Evolutionary conservation across 192 early-diverging fungal species (phyloP).

Genomic region (Coemansia sp.): DNA sequence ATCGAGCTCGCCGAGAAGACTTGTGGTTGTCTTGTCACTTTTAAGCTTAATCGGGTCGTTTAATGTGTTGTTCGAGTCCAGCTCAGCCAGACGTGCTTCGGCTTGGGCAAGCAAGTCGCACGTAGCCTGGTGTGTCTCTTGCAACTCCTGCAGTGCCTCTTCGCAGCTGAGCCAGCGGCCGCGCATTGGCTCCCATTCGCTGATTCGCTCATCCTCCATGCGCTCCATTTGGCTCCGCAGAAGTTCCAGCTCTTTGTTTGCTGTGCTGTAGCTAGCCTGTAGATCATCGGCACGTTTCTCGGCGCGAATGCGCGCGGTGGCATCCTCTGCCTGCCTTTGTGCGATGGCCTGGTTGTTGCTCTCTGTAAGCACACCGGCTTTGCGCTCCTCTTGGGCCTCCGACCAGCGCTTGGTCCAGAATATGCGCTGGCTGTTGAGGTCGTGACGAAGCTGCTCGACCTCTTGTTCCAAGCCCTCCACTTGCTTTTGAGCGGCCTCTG

Average conservation of each 20-base stretch:
- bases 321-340: constrained; percentile 15
- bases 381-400: constrained; percentile 22
- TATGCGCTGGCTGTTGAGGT: constrained; percentile 28
- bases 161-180: constrained; percentile 35
- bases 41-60: constrained; percentile 9
- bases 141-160: constrained; percentile 38
- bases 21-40: constrained; percentile 31
- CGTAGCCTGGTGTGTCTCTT: constrained; percentile 37
- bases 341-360: neutral
- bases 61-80: constrained; percentile 13
- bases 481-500: constrained; percentile 13
- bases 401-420: constrained; percentile 33
- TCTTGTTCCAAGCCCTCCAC: constrained; percentile 31
- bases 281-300: constrained; percentile 25
- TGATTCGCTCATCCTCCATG: constrained; percentile 14
- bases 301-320: constrained; percentile 29
- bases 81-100: constrained; percentile 30
- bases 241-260: constrained; percentile 17
- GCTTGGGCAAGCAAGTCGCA: constrained; percentile 39
- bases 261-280: constrained; percentile 13
- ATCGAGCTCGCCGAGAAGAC: constrained; percentile 47
- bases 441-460: constrained; percentile 14
- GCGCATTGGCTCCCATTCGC: constrained; percentile 45
- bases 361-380: neutral
- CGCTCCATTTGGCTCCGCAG: constrained; percentile 9